phyloP scores from a whole-genome alignment of 140 eudicot genomes.

The Eryngium alpinum region DNA sequence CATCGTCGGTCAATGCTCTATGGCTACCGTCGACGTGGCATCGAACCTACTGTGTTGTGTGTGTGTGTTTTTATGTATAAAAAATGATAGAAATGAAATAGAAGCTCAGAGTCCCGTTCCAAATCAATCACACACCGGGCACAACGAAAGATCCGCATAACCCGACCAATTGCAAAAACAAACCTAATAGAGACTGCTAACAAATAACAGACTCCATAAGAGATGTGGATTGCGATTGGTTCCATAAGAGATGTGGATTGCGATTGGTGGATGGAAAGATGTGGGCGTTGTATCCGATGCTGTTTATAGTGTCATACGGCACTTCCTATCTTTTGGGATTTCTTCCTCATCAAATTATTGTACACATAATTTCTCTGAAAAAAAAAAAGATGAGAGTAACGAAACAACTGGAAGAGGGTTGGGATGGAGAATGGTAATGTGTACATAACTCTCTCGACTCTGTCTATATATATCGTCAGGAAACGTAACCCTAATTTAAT shows the following conservation, averaged over 20 bases:
- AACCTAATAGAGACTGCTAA: conserved; percentile 17
- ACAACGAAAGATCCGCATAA: conserved; percentile 7
- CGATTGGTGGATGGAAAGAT: conserved; percentile 49
- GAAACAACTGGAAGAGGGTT: no score
- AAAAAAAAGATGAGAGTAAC: no score
- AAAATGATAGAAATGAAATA: no score
- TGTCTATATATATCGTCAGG: no score
- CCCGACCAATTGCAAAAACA: conserved; percentile 37
- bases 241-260: conserved; percentile 8
- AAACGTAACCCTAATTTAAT: no score
- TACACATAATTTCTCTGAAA: no score
- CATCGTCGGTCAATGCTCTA: conserved; percentile 62
- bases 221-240: conserved; percentile 12
- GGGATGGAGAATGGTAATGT: no score
- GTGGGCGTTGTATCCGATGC: conserved; percentile 32
- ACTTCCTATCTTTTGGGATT: conserved; percentile 42
- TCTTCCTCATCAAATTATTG: conserved; percentile 38
- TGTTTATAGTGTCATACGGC: conserved; percentile 80
- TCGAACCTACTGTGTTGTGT: conserved; percentile 52
- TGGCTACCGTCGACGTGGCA: conserved; percentile 79
- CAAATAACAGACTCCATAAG: conserved; percentile 20
- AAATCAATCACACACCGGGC: conserved; percentile 66
- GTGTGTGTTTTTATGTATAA: no score
- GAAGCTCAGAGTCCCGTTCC: conserved; percentile 82
- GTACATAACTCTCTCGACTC: no score